Evolutionary conservation across 2,329 filamentous ascomycete species (phyloP), one percentile per base, ranked within the genome.

Genomic region (Boeremia lycopersici): DNA sequence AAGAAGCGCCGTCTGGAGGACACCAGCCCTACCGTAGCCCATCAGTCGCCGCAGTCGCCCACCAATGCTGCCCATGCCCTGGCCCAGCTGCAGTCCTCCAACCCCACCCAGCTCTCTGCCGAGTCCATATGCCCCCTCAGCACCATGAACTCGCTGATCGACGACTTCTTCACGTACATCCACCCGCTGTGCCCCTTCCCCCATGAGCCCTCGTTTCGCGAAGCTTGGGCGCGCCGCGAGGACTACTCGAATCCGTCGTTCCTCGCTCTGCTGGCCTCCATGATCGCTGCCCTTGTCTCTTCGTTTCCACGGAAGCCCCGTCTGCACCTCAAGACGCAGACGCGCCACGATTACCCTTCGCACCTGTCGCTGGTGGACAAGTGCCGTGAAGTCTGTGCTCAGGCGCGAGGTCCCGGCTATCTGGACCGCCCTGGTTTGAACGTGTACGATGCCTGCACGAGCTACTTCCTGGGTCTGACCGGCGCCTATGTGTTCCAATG

Each of bases 111-210:
- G 36, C 72, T 83, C 9, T 84, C 83, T 3, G 82, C 87, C 42
- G 89, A 93, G 68, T 79, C 84, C 2, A 91, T 93, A 57, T 89
- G 88, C 35, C 87, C 89, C 0, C 80, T 88, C 72, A 82, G 84
- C 7, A 85, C 88, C 10, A 77, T 93, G 47, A 82, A 88, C 64
- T 81, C 88, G 2, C 79, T 92, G 13, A 84, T 93, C 53, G 88
- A 92, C 71, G 89, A 93, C 76, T 93, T 90, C 80, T 93, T 92
- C 75, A 91, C 87, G 15, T 91, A 91, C 70, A 88, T 92, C 48
- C 88, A 92, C 64, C 89, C 89, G 1, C 81, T 93, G 8, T 85
- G 84, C 53, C 89, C 89, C 0, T 92, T 93, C 53, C 89, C 89
- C 0, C 89, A 93, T 72, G 88, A 92, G 69, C 88, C 89, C 0